Evolutionary conservation across 1,284 basidiomycete genomes (phyloP).

Genomic region (Cryptococcus sp.): DNA sequence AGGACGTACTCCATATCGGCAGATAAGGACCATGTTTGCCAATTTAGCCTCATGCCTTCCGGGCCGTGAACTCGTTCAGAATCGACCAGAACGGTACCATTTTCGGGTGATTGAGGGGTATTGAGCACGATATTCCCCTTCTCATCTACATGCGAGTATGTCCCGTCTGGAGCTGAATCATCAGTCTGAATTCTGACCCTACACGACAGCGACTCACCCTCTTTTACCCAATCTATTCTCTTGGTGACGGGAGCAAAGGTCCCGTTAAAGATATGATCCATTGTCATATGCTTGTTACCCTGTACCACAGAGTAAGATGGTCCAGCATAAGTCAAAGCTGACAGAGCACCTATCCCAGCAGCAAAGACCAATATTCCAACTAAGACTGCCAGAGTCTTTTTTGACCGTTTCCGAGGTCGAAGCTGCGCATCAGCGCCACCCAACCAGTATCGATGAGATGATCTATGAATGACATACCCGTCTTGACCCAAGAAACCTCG

Average conservation of each 20-base stretch:
- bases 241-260: constrained; percentile 61
- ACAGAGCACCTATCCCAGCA: constrained; percentile 36
- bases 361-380: constrained; percentile 35
- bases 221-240: constrained; percentile 72
- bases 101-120: constrained; percentile 59
- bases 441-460: neutral
- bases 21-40: constrained; percentile 70
- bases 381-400: constrained; percentile 39
- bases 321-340: constrained; percentile 39
- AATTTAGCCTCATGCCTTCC: constrained; percentile 55
- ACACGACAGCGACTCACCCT: constrained; percentile 60
- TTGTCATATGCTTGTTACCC: constrained; percentile 64
- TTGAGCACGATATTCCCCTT: constrained; percentile 67
- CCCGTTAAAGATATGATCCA: constrained; percentile 86
- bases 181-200: no score
- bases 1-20: constrained; percentile 83
- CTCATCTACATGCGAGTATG: constrained; percentile 62
- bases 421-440: constrained; percentile 15
- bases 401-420: constrained; percentile 34
- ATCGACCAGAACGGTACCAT: constrained; percentile 33
- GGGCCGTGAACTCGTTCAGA: constrained; percentile 26
- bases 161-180: constrained; percentile 64
- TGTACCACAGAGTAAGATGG: constrained; percentile 45
- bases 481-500: constrained; percentile 31
- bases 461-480: constrained; percentile 16